Evolutionary conservation across 768 basidiomycete species (phyloP).

Genomic region (Hericium coralloides): DNA sequence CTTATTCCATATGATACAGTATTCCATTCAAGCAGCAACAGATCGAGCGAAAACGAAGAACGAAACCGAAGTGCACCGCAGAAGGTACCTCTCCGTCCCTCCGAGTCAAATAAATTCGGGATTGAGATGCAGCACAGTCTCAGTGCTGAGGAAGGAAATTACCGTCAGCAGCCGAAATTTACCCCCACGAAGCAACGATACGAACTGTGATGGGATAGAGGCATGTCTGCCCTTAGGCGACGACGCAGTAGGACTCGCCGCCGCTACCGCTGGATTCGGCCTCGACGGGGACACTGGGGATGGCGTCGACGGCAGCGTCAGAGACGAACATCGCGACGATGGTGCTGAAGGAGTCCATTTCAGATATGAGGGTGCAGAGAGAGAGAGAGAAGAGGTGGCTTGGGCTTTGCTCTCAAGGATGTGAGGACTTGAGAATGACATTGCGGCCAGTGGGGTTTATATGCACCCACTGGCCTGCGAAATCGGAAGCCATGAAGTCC

Average conservation of each 20-base stretch:
- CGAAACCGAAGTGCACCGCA: too few relatives aligned
- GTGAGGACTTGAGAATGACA: background rate
- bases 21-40: too few relatives aligned
- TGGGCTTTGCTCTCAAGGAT: background rate
- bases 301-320: background rate
- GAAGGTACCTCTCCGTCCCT: too few relatives aligned
- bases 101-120: too few relatives aligned
- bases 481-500: background rate
- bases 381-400: background rate
- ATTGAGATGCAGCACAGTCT: too few relatives aligned
- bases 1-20: too few relatives aligned
- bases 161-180: too few relatives aligned
- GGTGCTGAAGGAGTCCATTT: background rate
- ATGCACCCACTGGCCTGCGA: background rate
- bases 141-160: too few relatives aligned
- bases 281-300: background rate
- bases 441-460: background rate
- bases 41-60: too few relatives aligned
- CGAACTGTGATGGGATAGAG: background rate
- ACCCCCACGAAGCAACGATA: too few relatives aligned
- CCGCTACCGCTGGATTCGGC: background rate
- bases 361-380: background rate
- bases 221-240: background rate
- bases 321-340: background rate
- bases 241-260: background rate